These are phyloP conservation scores for Psilocybe cyanescens DNA, from an alignment of 768 basidiomycete genomes.

Conservation along the genomic window DNA sequence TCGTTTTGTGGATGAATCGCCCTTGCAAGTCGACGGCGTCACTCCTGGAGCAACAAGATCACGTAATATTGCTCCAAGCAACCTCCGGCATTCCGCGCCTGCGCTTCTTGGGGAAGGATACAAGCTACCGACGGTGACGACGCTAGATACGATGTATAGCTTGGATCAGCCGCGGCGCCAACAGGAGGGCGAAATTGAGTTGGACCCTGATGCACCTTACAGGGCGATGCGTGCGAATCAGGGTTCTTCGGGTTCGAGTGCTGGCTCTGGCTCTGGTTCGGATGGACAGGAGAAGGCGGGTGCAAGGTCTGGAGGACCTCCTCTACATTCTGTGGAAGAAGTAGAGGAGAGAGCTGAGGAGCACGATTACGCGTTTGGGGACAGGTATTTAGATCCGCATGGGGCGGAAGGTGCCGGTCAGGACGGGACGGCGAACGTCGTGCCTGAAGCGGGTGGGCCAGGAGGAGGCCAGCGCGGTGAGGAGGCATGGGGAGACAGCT, in stretches of 20 bases:
- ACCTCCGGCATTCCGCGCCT: slow-evolving; percentile 50
- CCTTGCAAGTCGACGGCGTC: slow-evolving; percentile 29
- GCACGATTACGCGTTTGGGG: not conserved
- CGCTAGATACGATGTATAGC: slow-evolving; percentile 32
- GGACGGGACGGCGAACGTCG: slow-evolving; percentile 26
- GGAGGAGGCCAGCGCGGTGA: slow-evolving; percentile 19
- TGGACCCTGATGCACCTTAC: slow-evolving; percentile 44
- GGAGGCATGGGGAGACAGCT: slow-evolving; percentile 73
- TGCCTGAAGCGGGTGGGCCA: slow-evolving; percentile 18
- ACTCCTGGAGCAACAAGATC: not conserved
- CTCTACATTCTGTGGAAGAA: slow-evolving; percentile 12
- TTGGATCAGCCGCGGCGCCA: slow-evolving; percentile 28
- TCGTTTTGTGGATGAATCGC: slow-evolving; percentile 48
- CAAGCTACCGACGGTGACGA: slow-evolving; percentile 30
- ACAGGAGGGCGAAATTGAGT: slow-evolving; percentile 30
- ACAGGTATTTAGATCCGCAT: not conserved
- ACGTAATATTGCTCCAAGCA: not conserved
- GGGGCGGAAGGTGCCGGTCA: slow-evolving; percentile 4
- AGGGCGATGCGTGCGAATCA: slow-evolving; percentile 33
- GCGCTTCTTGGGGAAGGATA: slow-evolving; percentile 48
- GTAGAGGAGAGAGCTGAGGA: slow-evolving; percentile 19
- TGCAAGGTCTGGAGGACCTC: not conserved
- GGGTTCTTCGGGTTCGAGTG: not conserved
- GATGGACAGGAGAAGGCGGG: not conserved
- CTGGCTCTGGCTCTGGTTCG: slow-evolving; percentile 8